phyloP scores from a whole-genome alignment of 768 basidiomycete species.

The Austroboletus eburneus region DNA sequence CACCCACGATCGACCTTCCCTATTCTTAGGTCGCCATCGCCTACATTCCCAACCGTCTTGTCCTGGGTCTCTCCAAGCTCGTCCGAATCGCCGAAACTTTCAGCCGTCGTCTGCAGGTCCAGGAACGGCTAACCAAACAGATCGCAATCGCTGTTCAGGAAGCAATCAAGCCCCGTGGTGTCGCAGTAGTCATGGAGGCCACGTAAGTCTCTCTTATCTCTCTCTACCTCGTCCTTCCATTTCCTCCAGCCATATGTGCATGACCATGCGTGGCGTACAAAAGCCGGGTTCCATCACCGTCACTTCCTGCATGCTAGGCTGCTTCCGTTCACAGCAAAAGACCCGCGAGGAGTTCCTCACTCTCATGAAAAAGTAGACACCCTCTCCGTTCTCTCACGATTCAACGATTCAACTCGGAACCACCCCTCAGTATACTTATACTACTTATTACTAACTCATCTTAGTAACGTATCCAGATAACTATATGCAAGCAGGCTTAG shows the following conservation, averaged over 20 bases:
- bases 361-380: conserved; percentile 53
- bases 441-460: conserved; percentile 20
- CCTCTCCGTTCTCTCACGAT: conserved; percentile 32
- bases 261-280: conserved; percentile 99
- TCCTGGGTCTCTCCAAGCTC: conserved; percentile 93
- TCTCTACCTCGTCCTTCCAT: conserved; percentile 8
- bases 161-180: conserved; percentile 95
- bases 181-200: conserved; percentile 99
- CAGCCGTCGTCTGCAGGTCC: conserved; percentile 91
- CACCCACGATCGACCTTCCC: conserved; percentile 18
- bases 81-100: conserved; percentile 98
- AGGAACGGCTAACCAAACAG: conserved; percentile 96
- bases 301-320: conserved; percentile 97
- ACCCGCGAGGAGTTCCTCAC: conserved; percentile 96
- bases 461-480: conserved; percentile 19
- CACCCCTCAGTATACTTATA: conserved; percentile 18
- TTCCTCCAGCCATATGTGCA: conserved; percentile 80
- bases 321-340: conserved; percentile 98
- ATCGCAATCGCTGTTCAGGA: conserved; percentile 98
- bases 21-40: conserved; percentile 84
- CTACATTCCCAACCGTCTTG: conserved; percentile 93
- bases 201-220: conserved; percentile 55
- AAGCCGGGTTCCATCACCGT: conserved; percentile 95
- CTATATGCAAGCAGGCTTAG: conserved; percentile 10
- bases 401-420: conserved; percentile 41